These are phyloP conservation scores for Boletus subcaerulescens DNA, from an alignment of 768 basidiomycete genomes.

Conservation along the genomic window DNA sequence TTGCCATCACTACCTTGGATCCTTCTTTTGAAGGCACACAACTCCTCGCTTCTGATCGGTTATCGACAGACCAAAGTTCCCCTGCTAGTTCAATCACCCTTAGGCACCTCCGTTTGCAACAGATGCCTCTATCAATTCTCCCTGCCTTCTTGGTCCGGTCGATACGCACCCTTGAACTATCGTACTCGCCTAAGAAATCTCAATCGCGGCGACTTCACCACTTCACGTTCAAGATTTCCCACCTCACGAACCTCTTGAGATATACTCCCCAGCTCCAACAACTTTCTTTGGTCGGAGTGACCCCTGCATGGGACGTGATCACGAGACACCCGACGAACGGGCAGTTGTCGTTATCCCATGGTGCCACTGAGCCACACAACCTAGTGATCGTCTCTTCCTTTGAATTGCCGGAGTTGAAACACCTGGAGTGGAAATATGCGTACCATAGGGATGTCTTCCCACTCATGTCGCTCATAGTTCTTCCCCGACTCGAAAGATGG, in stretches of 20 bases:
- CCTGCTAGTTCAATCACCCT: conserved; percentile 13
- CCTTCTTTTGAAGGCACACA: conserved; percentile 28
- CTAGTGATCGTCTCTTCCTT: conserved; percentile 20
- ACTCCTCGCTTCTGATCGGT: conserved; percentile 22
- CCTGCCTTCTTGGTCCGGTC: conserved; percentile 37
- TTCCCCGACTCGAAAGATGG: conserved; percentile 41
- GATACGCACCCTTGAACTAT: conserved; percentile 42
- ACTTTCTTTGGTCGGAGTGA: conserved; percentile 41
- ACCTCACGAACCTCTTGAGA: conserved; percentile 36
- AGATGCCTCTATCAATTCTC: conserved; percentile 40
- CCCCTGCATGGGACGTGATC: conserved; percentile 38
- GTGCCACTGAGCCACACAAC: conserved; percentile 4
- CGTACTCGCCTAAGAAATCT: conserved; percentile 34
- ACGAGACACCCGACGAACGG: conserved; percentile 11
- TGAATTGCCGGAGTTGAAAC: conserved; percentile 38
- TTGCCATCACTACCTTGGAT: conserved; percentile 24
- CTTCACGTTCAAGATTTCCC: conserved; percentile 39
- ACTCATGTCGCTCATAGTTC: conserved; percentile 40
- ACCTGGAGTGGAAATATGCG: conserved; percentile 49
- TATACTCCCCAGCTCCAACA: conserved; percentile 41
- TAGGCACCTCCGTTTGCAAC: conserved; percentile 38
- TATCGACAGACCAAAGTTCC: conserved; percentile 9
- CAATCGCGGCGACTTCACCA: conserved; percentile 22
- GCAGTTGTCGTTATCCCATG: conserved; percentile 3
- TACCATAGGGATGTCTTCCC: conserved; percentile 40